Percentiles rank a stretch among this genome's conserved stretches.
These are phyloP conservation scores for Phytophthora ohioensis DNA, from an alignment of 352 stramenopile species.

Conservation along the genomic window DNA sequence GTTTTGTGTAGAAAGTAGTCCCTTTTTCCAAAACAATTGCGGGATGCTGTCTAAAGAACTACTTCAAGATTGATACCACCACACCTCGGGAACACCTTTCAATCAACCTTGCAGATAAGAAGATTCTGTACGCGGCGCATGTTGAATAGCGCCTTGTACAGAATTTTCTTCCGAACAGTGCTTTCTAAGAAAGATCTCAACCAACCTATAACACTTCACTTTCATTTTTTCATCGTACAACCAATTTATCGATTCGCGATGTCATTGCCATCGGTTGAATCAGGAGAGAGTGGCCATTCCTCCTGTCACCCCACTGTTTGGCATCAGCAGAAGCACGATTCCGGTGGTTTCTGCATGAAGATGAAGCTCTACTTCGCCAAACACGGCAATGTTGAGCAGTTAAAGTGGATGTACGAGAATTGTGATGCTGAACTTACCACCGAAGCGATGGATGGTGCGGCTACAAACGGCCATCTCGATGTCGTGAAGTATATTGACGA, in stretches of 20 bases:
- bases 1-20: too few relatives aligned
- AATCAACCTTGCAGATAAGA: too few relatives aligned
- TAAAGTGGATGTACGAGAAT: slow-evolving; percentile 25
- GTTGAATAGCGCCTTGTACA: too few relatives aligned
- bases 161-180: too few relatives aligned
- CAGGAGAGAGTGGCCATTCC: not conserved
- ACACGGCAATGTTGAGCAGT: not conserved
- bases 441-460: slow-evolving; percentile 27
- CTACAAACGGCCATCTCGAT: slow-evolving; percentile 24
- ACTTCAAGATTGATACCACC: too few relatives aligned
- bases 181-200: too few relatives aligned
- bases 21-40: too few relatives aligned
- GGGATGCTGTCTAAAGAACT: too few relatives aligned
- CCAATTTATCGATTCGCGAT: not conserved
- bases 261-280: not conserved
- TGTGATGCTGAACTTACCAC: slow-evolving; percentile 1
- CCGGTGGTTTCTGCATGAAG: not conserved
- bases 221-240: too few relatives aligned
- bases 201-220: too few relatives aligned
- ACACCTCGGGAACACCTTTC: too few relatives aligned
- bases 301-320: not conserved
- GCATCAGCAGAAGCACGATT: slow-evolving; percentile 5
- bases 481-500: slow-evolving; percentile 27
- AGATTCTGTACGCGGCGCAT: too few relatives aligned
- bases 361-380: slow-evolving; percentile 21